Conservation (phyloP, 257 asterid genomes). For the Dorcoceras hygrometricum region DNA sequence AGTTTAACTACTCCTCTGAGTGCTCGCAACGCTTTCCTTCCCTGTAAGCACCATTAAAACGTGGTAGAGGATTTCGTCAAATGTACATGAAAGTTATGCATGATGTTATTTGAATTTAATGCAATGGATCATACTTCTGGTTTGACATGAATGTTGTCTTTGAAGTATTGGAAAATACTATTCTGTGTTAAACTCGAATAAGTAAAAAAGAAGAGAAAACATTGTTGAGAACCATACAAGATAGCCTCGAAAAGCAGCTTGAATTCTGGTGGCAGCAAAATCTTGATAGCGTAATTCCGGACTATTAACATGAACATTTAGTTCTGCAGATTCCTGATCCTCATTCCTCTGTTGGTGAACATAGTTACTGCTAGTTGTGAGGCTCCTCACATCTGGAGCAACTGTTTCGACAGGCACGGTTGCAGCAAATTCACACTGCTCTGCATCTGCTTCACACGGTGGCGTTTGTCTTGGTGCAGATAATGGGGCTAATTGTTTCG, state of each 20-base stretch:
- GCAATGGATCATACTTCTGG: not conserved
- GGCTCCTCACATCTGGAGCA: constrained; percentile 11
- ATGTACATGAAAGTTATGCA: not conserved
- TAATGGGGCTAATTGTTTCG: constrained; percentile 37
- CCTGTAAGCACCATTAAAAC: constrained; percentile 38
- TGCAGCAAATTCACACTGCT: constrained; percentile 24
- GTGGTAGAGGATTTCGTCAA: constrained; percentile 1
- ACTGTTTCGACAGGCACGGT: constrained; percentile 26
- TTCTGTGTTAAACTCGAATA: no score
- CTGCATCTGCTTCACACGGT: constrained; percentile 25
- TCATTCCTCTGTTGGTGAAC: constrained; percentile 24
- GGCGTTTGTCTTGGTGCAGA: constrained; percentile 37
- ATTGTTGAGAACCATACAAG: constrained; percentile 47
- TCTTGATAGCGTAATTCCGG: constrained; percentile 18
- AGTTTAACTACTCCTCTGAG: constrained; percentile 85
- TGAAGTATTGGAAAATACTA: constrained; percentile 6
- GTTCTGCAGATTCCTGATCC: constrained; percentile 23
- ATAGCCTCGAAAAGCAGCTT: constrained; percentile 74
- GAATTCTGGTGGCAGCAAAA: constrained; percentile 64
- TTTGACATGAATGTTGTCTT: not conserved
- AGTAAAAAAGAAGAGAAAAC: constrained; percentile 9
- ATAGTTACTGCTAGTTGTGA: constrained; percentile 18
- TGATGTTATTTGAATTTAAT: not conserved
- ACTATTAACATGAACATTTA: constrained; percentile 5
- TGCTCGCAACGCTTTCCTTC: constrained; percentile 82